Conservation (phyloP, 2,329 filamentous ascomycete genomes). For the Epichloe typhina region DNA sequence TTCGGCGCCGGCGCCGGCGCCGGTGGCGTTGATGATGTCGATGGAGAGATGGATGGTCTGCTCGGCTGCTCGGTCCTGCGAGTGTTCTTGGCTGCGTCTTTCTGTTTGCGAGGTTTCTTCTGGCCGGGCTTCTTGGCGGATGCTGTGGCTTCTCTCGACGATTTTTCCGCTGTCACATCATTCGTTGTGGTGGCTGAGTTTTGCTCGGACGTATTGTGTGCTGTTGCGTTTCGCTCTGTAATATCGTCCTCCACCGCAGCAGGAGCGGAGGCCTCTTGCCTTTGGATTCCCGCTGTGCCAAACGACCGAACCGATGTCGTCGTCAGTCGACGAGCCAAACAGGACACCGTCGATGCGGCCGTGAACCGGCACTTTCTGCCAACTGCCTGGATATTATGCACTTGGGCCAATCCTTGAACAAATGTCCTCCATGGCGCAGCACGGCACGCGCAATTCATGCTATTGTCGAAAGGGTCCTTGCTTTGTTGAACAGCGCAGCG, state of each 20-base stretch:
- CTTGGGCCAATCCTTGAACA: conserved; percentile 30
- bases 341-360: not conserved
- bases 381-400: conserved; percentile 20
- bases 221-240: not conserved
- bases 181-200: not conserved
- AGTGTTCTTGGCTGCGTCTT: not conserved
- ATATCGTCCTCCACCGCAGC: not conserved
- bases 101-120: not conserved
- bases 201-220: not conserved
- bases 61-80: not conserved
- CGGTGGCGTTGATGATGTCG: not conserved
- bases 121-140: not conserved
- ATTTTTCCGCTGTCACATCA: no score
- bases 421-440: conserved; percentile 33
- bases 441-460: conserved; percentile 37
- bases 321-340: not conserved
- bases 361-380: not conserved
- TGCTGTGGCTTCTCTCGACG: not conserved
- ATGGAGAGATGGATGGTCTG: not conserved
- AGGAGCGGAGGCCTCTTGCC: not conserved
- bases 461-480: not conserved
- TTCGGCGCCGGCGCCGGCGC: not conserved
- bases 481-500: not conserved
- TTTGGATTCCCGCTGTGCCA: not conserved
- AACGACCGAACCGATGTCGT: not conserved